Conservation (phyloP, 2,329 filamentous ascomycete species). For the Claviceps purpurea region DNA sequence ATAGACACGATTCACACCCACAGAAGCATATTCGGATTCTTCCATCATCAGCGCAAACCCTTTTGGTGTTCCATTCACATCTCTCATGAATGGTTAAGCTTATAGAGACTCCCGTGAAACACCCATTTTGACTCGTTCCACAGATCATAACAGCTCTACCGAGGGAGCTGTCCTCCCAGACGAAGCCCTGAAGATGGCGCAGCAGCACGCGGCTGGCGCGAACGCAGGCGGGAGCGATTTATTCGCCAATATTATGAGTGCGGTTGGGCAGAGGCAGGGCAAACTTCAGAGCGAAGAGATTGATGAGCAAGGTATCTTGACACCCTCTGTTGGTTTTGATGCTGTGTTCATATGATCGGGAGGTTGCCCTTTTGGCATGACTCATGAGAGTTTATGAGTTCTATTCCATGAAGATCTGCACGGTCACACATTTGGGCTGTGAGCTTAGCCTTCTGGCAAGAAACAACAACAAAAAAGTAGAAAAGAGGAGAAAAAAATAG, state of each 20-base stretch:
- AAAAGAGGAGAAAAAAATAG: neutral
- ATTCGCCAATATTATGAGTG: slow-evolving; percentile 34
- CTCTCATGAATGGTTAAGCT: too few species aligned
- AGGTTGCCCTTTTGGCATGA: too few species aligned
- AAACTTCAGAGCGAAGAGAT: slow-evolving; percentile 33
- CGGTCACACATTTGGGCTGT: too few species aligned
- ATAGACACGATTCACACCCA: too few species aligned
- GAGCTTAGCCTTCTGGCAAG: too few species aligned
- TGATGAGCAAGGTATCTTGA: slow-evolving; percentile 32
- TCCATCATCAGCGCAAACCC: too few species aligned
- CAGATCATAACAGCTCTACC: slow-evolving; percentile 12
- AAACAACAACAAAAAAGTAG: neutral
- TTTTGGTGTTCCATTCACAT: too few species aligned
- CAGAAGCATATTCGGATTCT: too few species aligned
- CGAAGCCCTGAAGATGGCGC: slow-evolving; percentile 34
- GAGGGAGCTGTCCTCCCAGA: slow-evolving; percentile 19
- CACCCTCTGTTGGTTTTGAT: neutral
- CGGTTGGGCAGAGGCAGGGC: slow-evolving; percentile 35
- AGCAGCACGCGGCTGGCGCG: slow-evolving; percentile 32
- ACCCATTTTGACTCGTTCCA: neutral
- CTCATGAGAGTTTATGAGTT: too few species aligned
- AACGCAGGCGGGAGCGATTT: slow-evolving; percentile 32
- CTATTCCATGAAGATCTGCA: too few species aligned
- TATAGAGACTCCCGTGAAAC: too few species aligned
- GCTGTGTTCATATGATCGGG: neutral